Base-by-base conservation (phyloP, 208 protist genomes). In the Vickermania ingenoplastis region DNA sequence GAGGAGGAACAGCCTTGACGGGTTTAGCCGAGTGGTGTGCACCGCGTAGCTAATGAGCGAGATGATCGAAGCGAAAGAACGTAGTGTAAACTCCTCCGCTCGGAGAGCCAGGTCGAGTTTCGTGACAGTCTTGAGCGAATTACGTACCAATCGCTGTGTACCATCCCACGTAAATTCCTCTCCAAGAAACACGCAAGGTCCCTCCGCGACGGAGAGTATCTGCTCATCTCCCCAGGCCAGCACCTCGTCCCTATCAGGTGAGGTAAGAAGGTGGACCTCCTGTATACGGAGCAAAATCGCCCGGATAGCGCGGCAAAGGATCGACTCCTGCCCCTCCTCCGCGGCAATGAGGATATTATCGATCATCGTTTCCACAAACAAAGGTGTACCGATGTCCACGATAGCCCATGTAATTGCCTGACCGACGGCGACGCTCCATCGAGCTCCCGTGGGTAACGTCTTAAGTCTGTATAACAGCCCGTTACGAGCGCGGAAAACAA, bases 21-120 rank as follows among this genome's bases (percentile, higher is more conserved):
- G 50, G 50, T 54, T 54, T 13, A 54, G 11, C 11, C 50, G 50
- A 26, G 50, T 54, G 21, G 50, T 54, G 50, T 54, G 50, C 50
- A 26, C 22, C 21, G 50, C 50, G 23, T 54, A 54, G 7, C 5
- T 13, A 28, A 54, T 26, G n/a, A 54, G 23, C 24, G 50, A 54
- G 7, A 54, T 54, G 50, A 26, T 21, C 7, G 50, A 17, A 7
- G 22, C 50, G 50, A 54, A 54, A 13, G 13, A 28, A 13, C 50
- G 24, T 5, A 7, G 23, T 7, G 21, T 54, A 26, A 54, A 54
- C 11, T 13, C 7, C 50, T 54, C n/a, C 7, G 50, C 24, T 54
- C 22, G 5, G 7, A 54, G 21, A 7, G 50, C 11, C 50, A 54
- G 7, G 7, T 21, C 24, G 21, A 54, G 5, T 45, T 45, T 45